Percentiles rank a stretch among this genome's conserved stretches.
Evolutionary conservation across 2,329 filamentous ascomycete genomes (phyloP).

Genomic region (Pseudocercospora cruenta): DNA sequence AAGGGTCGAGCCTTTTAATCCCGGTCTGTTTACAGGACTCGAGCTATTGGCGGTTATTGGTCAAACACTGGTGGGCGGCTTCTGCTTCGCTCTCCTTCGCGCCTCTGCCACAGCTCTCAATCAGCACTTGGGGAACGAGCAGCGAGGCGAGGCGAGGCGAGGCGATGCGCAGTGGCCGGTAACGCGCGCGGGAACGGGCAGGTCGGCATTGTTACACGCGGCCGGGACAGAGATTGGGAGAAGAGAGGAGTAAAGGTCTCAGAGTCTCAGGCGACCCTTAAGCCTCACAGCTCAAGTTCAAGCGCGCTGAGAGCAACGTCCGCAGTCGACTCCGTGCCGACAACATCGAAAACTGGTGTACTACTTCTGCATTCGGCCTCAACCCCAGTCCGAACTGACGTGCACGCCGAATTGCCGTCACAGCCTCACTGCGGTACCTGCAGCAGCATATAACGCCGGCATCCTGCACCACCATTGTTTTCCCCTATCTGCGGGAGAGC

Average conservation of each 20-base stretch:
- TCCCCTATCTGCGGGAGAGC: background rate
- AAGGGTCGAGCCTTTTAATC: background rate
- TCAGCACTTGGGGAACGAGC: background rate
- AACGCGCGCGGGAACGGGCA: background rate
- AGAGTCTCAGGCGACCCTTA: background rate
- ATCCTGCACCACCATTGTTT: background rate
- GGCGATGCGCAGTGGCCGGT: constrained; percentile 2
- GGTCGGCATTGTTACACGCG: constrained; percentile 4
- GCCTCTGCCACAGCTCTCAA: background rate
- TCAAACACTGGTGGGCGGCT: background rate
- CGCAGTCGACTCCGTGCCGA: too few relatives aligned
- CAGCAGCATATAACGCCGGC: background rate
- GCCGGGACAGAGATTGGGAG: background rate
- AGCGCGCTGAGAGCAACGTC: too few relatives aligned
- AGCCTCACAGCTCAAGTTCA: too few relatives aligned
- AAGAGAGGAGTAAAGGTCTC: background rate
- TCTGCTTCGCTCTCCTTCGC: background rate
- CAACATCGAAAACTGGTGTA: too few relatives aligned
- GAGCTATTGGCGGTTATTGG: background rate
- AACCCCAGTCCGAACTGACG: too few relatives aligned
- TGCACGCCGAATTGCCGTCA: background rate
- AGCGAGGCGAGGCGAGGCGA: background rate
- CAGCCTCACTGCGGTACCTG: constrained; percentile 9
- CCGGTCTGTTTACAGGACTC: background rate
- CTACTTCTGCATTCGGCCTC: too few relatives aligned